A percentile compares a stretch with the other conserved stretches of the same genome.
These are phyloP conservation scores for Chlorella variabilis DNA, from an alignment of 163 green algal species.

Conservation along the genomic window DNA sequence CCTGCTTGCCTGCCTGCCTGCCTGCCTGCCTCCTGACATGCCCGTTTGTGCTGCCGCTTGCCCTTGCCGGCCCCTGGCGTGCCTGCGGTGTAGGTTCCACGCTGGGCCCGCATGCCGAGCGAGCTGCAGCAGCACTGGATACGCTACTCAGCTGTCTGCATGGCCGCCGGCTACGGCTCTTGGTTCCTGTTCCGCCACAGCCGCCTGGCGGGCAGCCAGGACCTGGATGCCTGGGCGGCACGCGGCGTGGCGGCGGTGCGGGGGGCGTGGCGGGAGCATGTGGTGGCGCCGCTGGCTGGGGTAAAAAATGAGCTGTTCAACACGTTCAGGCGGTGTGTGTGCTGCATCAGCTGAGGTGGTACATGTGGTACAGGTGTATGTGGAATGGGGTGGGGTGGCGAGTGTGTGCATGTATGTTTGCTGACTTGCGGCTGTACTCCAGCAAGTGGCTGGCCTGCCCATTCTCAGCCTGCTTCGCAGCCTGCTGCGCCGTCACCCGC, in stretches of 20 bases:
- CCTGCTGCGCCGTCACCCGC: too few species aligned
- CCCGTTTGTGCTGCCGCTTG: too few species aligned
- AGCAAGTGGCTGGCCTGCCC: too few species aligned
- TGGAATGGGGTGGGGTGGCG: too few species aligned
- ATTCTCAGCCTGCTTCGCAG: too few species aligned
- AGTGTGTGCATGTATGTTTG: too few species aligned
- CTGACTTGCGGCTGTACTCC: too few species aligned
- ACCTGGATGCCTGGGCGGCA: slow-evolving; percentile 58
- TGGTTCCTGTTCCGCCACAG: slow-evolving; percentile 65
- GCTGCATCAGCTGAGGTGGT: not conserved
- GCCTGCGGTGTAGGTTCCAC: slow-evolving; percentile 41
- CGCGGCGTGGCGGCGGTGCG: slow-evolving; percentile 17
- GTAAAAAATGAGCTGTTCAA: slow-evolving; percentile 80
- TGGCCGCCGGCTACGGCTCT: slow-evolving; percentile 6
- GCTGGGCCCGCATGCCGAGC: slow-evolving; percentile 58
- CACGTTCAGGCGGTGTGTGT: slow-evolving; percentile 67
- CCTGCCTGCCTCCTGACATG: too few species aligned
- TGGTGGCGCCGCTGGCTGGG: slow-evolving; percentile 64
- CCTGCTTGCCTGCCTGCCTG: too few species aligned
- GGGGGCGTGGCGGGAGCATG: slow-evolving; percentile 54
- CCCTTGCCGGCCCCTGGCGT: too few species aligned
- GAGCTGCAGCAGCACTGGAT: slow-evolving; percentile 73
- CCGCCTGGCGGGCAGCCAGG: slow-evolving; percentile 59
- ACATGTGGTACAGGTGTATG: not conserved
- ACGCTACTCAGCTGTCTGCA: slow-evolving; percentile 32